phyloP scores from a whole-genome alignment of 139 green algal species.

The Chlorella sp. region DNA sequence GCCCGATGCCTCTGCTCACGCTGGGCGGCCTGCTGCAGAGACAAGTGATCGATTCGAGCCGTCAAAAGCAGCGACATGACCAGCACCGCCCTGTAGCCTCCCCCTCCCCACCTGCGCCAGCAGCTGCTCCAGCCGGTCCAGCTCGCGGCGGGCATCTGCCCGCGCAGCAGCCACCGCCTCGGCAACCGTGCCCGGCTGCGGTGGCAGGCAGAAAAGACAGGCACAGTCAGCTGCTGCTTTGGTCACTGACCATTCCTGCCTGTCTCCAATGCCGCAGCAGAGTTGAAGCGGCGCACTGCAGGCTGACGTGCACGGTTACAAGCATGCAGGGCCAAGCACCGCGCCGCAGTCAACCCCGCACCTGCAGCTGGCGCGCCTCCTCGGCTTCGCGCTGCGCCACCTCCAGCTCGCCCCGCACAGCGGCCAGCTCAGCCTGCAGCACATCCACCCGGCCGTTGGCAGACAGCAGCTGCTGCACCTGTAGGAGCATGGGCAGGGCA shows the following conservation, averaged over 20 bases:
- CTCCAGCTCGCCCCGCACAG: not conserved
- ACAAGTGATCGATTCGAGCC: no score
- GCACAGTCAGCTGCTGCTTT: no score
- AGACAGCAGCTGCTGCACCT: slow-evolving; percentile 44
- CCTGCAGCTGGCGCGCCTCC: not conserved
- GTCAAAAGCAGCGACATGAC: no score
- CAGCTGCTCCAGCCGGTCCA: slow-evolving; percentile 10
- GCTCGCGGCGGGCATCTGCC: not conserved
- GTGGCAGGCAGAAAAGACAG: slow-evolving; percentile 20
- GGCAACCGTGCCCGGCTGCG: slow-evolving; percentile 12
- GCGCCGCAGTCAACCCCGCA: not conserved
- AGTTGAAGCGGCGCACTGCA: no score
- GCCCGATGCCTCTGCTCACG: no score
- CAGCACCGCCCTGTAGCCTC: no score
- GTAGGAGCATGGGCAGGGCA: no score
- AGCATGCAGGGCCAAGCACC: no score
- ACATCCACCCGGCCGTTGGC: slow-evolving; percentile 32
- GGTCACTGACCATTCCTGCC: no score
- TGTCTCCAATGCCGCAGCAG: no score
- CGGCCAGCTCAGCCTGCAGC: slow-evolving; percentile 7
- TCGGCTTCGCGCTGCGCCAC: not conserved
- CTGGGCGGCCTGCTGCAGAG: no score
- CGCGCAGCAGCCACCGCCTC: slow-evolving; percentile 20
- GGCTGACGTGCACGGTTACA: no score
- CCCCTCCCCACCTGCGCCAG: not conserved